phyloP scores from a whole-genome alignment of 2,329 filamentous ascomycete species.

The Magnaporthiopsis incrustans region DNA sequence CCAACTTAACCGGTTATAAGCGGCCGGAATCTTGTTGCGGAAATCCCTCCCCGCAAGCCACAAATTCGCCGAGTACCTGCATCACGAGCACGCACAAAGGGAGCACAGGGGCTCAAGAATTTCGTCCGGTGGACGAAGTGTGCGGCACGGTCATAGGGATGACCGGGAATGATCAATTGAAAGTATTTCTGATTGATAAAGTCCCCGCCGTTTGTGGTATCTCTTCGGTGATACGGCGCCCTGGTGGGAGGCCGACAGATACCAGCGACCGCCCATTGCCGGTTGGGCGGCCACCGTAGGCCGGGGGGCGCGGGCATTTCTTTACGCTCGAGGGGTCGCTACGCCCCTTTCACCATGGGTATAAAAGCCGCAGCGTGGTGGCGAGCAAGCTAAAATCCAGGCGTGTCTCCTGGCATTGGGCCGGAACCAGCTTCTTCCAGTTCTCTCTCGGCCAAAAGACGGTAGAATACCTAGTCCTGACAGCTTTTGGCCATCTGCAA shows the following conservation, averaged over 20 bases:
- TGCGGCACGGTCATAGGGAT: too few species aligned
- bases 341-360: background rate
- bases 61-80: background rate
- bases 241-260: background rate
- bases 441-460: background rate
- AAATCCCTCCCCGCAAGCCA: background rate
- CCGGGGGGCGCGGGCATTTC: background rate
- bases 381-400: background rate
- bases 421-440: background rate
- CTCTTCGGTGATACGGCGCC: background rate
- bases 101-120: too few species aligned
- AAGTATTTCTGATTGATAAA: background rate
- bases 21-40: background rate
- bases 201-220: background rate
- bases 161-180: background rate
- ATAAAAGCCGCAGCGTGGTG: background rate
- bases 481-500: background rate
- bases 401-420: background rate
- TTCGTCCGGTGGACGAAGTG: too few species aligned
- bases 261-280: background rate
- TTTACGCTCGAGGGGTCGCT: background rate
- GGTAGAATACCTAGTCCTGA: background rate
- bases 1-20: background rate
- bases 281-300: background rate
- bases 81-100: too few species aligned